Conservation (phyloP, 1,139 yeast genomes). For the Suhomyces yuchorum region DNA sequence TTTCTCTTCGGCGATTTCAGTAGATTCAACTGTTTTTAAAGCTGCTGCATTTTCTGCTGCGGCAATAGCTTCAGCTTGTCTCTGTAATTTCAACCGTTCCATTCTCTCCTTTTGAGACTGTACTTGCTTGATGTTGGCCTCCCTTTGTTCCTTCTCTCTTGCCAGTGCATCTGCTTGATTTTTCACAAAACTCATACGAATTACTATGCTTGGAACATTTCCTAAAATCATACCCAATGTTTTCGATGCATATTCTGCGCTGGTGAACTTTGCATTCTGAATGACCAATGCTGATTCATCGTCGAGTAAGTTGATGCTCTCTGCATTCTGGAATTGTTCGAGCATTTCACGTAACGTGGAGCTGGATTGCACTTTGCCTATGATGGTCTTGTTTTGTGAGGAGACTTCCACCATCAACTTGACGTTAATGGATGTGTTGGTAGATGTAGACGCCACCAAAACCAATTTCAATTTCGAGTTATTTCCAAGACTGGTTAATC, state of each 20-base stretch:
- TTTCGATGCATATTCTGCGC: slow-evolving; percentile 9
- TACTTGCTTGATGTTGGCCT: slow-evolving; percentile 24
- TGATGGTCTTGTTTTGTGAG: slow-evolving; percentile 11
- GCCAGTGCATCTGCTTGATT: slow-evolving; percentile 14
- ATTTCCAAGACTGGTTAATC: slow-evolving; percentile 37
- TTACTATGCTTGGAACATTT: slow-evolving; percentile 21
- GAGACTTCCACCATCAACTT: slow-evolving; percentile 15
- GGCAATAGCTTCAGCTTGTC: slow-evolving; percentile 3
- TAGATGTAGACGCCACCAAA: slow-evolving; percentile 15
- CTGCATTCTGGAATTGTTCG: slow-evolving; percentile 10
- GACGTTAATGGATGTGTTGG: slow-evolving; percentile 12
- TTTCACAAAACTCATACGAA: slow-evolving; percentile 24
- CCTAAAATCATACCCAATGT: slow-evolving; percentile 17
- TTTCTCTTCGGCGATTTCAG: not conserved
- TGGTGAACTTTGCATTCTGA: slow-evolving; percentile 15
- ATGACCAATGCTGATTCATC: slow-evolving; percentile 15
- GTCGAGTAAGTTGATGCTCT: slow-evolving; percentile 10
- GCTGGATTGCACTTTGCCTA: slow-evolving; percentile 12
- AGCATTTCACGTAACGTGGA: slow-evolving; percentile 14
- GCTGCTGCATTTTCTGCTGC: slow-evolving; percentile 1
- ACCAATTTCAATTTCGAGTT: slow-evolving; percentile 33
- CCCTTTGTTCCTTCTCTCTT: slow-evolving; percentile 22
- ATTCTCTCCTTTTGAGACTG: slow-evolving; percentile 20
- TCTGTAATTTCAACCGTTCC: slow-evolving; percentile 12
- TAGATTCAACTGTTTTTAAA: not conserved